Conservation (phyloP, 768 basidiomycete species). For the Hericium coralloides region DNA sequence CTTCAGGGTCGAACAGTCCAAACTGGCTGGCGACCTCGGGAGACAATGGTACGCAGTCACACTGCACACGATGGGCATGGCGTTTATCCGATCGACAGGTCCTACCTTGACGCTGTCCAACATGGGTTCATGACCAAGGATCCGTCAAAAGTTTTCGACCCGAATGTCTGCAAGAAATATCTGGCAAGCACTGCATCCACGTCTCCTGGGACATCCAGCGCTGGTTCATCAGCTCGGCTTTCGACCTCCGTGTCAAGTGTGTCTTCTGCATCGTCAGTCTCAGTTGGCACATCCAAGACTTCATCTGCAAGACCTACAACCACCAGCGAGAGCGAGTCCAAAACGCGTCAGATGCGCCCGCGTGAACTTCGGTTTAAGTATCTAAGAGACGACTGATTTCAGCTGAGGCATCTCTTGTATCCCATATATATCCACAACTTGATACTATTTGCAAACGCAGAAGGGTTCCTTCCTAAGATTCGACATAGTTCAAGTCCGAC, state of each 20-base stretch:
- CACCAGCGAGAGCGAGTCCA: too few species aligned
- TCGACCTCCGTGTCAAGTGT: not conserved
- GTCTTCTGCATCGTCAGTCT: not conserved
- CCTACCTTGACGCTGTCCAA: conserved; percentile 53
- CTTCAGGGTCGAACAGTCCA: conserved; percentile 60
- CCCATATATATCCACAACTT: too few species aligned
- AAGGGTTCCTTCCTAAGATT: too few species aligned
- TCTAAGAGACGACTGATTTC: too few species aligned
- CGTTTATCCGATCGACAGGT: conserved; percentile 29
- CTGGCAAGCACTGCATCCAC: not conserved
- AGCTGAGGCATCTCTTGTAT: too few species aligned
- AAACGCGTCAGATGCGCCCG: too few species aligned
- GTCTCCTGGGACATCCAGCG: not conserved
- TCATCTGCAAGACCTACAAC: not conserved
- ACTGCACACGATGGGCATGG: not conserved
- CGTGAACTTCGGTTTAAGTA: too few species aligned
- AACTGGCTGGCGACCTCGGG: conserved; percentile 38
- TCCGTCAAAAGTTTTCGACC: conserved; percentile 45
- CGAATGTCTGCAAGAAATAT: conserved; percentile 57
- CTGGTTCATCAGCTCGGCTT: not conserved
- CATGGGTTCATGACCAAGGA: conserved; percentile 56
- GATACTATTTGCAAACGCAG: too few species aligned
- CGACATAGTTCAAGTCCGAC: too few species aligned
- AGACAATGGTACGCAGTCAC: conserved; percentile 51
- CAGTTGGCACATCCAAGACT: not conserved